phyloP scores from a whole-genome alignment of 2,329 filamentous ascomycete genomes.

The Aspergillus candidus region DNA sequence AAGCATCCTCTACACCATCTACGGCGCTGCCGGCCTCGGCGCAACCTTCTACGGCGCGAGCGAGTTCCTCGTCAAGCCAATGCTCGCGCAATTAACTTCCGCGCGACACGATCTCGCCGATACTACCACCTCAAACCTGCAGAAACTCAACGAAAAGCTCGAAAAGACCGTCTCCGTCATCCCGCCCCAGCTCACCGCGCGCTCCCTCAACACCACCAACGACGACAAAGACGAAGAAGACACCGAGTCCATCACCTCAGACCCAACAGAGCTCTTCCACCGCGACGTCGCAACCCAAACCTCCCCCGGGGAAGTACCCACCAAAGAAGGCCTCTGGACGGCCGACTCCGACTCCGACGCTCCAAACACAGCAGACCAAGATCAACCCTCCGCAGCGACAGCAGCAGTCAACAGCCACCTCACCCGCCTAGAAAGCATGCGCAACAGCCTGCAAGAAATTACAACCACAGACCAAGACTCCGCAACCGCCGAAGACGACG shows the following conservation, averaged over 20 bases:
- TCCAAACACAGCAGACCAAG: not conserved
- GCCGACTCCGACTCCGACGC: too few relatives aligned
- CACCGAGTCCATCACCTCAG: conserved; percentile 46
- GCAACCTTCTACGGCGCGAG: conserved; percentile 53
- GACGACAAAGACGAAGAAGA: conserved; percentile 29
- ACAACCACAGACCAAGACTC: too few relatives aligned
- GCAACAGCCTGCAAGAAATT: conserved; percentile 7
- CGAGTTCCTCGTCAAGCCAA: conserved; percentile 54
- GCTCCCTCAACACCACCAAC: conserved; percentile 19
- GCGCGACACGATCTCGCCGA: conserved; percentile 53
- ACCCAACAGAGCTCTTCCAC: conserved; percentile 59
- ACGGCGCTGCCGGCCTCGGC: conserved; percentile 50
- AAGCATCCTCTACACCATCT: conserved; percentile 52
- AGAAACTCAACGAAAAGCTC: conserved; percentile 52
- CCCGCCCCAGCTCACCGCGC: conserved; percentile 34
- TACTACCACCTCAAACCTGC: conserved; percentile 47
- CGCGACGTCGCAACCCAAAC: conserved; percentile 60
- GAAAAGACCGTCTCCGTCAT: conserved; percentile 47
- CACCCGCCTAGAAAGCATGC: conserved; percentile 42
- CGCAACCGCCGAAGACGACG: too few relatives aligned
- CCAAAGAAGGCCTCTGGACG: too few relatives aligned
- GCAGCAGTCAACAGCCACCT: conserved; percentile 33
- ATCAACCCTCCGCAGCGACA: conserved; percentile 6
- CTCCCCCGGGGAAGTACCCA: conserved; percentile 31
- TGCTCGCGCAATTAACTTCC: conserved; percentile 49